Base-by-base conservation (phyloP, 116 monocot genomes). In the Dioscorea cayenensis region DNA sequence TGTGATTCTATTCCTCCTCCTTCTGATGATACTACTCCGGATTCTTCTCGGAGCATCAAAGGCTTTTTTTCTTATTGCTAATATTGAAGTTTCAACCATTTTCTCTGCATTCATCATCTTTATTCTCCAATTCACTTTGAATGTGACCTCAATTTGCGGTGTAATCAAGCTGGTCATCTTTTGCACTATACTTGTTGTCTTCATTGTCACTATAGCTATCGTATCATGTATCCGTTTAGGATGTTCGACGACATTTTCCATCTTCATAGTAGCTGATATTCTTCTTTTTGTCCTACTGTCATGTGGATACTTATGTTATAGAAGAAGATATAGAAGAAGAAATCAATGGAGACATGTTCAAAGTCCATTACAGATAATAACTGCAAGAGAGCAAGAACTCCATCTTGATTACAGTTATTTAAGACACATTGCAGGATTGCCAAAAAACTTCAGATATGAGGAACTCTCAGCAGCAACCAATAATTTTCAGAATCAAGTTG, bases 391-490 rank as follows among this genome's bases (percentile, higher is more conserved):
- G 25, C 25, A 25, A 68, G 58, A 63, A 29, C 27, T 60, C 0
- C 73, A 14, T 7, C 14, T 66, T 0, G 72, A 67, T 1, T 67
- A 60, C 20, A 78, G 67, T 61, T 49, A 28, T 43, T 21, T 77
- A 27, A 32, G 63, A 0, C 13, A 74, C 23, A 58, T 66, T 2
- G 77, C 74, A 10, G 77, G 82, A 4, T 49, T 77, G 50, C 81
- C 81, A 12, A 19, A 36, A 18, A 66, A 32, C 17, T 60, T 81
- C 65, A 4, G 22, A 7, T 52, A 71, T 36, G 38, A 51, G 21
- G 73, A 72, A 19, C 69, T 81, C 17, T 16, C 63, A 29, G 69
- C 22, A 50, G 81, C 81, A 28, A 81, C 81, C 10, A 25, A 28
- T 19, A 65, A 64, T 36, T 77, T 81, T 49, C 61, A 58, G 43